Conservation (phyloP, 306 rosid genomes). For the Chamaecrista fasciculata region DNA sequence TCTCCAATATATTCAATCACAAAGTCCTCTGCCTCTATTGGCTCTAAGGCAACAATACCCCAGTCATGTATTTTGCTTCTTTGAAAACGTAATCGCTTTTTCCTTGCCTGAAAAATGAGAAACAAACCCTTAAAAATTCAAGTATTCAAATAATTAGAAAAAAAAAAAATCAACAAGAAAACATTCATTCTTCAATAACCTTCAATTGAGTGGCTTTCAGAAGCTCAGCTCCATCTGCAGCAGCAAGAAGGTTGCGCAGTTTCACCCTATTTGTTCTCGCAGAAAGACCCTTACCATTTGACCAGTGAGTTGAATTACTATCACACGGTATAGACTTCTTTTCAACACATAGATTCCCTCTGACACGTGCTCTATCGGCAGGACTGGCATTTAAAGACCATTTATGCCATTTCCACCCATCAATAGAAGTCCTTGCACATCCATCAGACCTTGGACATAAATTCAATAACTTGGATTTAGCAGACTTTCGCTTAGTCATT, state of each 20-base stretch:
- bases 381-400: conserved; percentile 86
- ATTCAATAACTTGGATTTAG: conserved; percentile 49
- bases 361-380: conserved; percentile 67
- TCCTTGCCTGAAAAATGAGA: conserved; percentile 67
- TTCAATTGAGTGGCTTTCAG: conserved; percentile 89
- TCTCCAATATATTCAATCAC: conserved; percentile 97
- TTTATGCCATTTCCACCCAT: conserved; percentile 93
- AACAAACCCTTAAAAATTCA: conserved; percentile 14
- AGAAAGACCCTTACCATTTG: conserved; percentile 84
- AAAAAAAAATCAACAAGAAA: conserved; percentile 20
- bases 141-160: conserved; percentile 18
- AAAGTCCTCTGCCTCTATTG: conserved; percentile 95
- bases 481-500: conserved; percentile 38
- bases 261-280: conserved; percentile 97
- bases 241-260: conserved; percentile 91
- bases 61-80: conserved; percentile 97
- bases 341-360: conserved; percentile 52
- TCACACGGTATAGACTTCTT: conserved; percentile 45
- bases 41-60: conserved; percentile 95
- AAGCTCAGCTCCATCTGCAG: conserved; percentile 96
- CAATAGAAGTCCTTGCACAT: conserved; percentile 81
- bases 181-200: conserved; percentile 46
- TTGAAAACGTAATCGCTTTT: conserved; percentile 79
- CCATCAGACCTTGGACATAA: conserved; percentile 78
- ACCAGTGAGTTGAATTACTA: conserved; percentile 53